phyloP scores from a whole-genome alignment of 2,329 filamentous ascomycete genomes.

The Lasiodiplodia sp. region DNA sequence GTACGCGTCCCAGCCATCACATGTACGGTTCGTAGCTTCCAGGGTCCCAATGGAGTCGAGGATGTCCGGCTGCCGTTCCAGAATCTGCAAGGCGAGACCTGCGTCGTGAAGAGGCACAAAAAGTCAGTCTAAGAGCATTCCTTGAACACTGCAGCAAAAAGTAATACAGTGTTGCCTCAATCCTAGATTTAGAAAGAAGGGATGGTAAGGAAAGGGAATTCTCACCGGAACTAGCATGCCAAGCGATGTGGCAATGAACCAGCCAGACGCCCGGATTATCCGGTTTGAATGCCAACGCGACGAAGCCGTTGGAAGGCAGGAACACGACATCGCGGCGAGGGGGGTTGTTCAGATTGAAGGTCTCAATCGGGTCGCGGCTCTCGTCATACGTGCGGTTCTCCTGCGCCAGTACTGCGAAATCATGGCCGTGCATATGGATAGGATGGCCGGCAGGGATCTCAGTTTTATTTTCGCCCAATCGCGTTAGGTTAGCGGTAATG shows the following conservation, averaged over 20 bases:
- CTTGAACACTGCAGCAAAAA: background rate
- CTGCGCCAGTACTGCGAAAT: slow-evolving; percentile 39
- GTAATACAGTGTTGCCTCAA: background rate
- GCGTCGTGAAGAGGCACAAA: background rate
- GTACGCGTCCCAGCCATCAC: slow-evolving; percentile 18
- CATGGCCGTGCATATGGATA: slow-evolving; percentile 39
- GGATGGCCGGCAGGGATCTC: slow-evolving; percentile 37
- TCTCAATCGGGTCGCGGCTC: slow-evolving; percentile 48
- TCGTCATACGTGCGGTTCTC: slow-evolving; percentile 50
- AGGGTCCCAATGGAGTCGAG: slow-evolving; percentile 12
- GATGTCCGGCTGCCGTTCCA: slow-evolving; percentile 42
- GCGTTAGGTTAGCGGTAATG: slow-evolving; percentile 34
- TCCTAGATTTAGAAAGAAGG: background rate
- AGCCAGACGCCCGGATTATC: slow-evolving; percentile 48
- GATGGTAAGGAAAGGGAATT: background rate
- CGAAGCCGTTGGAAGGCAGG: slow-evolving; percentile 41
- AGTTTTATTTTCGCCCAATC: slow-evolving; percentile 25
- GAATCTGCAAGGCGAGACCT: slow-evolving; percentile 44
- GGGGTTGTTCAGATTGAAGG: slow-evolving; percentile 50
- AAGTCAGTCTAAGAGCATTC: background rate
- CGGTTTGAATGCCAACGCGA: slow-evolving; percentile 45
- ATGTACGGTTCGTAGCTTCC: slow-evolving; percentile 18
- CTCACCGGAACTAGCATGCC: slow-evolving; percentile 42
- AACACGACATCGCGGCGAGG: slow-evolving; percentile 44
- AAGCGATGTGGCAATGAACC: slow-evolving; percentile 49